Evolutionary conservation across 2,329 filamentous ascomycete genomes (phyloP).

Genomic region (Drechmeria coniospora): DNA sequence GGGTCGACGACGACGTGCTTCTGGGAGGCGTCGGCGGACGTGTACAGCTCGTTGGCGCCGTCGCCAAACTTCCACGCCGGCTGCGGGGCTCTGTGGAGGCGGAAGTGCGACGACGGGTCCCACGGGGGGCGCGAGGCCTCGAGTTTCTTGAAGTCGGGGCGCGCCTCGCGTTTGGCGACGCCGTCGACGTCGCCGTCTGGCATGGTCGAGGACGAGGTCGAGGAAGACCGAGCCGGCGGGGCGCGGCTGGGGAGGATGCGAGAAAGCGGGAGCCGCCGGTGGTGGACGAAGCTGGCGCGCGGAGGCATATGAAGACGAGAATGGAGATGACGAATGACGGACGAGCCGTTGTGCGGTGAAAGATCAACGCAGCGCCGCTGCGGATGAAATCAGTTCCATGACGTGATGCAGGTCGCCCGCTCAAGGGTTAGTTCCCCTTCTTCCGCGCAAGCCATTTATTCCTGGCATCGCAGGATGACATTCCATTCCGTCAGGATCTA

Average conservation of each 20-base stretch:
- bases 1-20: constrained; percentile 70
- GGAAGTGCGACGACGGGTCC: constrained; percentile 30
- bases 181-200: constrained; percentile 6
- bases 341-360: too few relatives aligned
- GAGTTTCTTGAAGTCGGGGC: constrained; percentile 60
- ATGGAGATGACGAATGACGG: too few relatives aligned
- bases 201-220: constrained; percentile 8
- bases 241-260: neutral
- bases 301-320: too few relatives aligned
- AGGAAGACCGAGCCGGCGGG: too few relatives aligned
- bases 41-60: constrained; percentile 41
- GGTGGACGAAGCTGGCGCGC: too few relatives aligned
- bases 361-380: too few relatives aligned
- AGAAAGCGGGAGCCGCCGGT: neutral
- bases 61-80: constrained; percentile 51
- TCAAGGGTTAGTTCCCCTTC: too few relatives aligned
- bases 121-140: constrained; percentile 51
- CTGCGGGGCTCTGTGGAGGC: constrained; percentile 45
- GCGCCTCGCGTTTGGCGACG: constrained; percentile 50
- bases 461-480: too few relatives aligned
- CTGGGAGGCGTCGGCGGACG: constrained; percentile 8
- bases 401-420: too few relatives aligned
- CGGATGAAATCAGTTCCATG: too few relatives aligned
- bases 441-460: too few relatives aligned
- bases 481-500: too few relatives aligned